Percentiles rank a stretch among this genome's conserved stretches.
phyloP scores from a whole-genome alignment of 2,329 filamentous ascomycete genomes.

The Dactylellina sp. region DNA sequence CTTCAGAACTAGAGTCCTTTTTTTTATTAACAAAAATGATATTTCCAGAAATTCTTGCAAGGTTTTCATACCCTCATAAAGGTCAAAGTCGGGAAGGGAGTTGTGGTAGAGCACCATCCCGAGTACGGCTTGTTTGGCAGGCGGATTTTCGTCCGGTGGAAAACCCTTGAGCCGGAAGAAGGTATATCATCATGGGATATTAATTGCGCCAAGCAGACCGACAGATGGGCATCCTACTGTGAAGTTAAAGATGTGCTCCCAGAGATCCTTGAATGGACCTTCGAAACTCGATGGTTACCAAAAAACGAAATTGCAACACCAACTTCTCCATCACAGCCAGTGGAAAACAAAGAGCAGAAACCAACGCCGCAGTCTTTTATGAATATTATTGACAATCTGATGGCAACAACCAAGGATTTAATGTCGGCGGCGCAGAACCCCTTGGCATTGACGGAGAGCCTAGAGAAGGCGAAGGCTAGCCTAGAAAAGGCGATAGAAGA shows the following conservation, averaged over 20 bases:
- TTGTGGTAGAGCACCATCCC: conserved; percentile 35
- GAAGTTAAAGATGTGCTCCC: conserved; percentile 44
- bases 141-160: conserved; percentile 41
- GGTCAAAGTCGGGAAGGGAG: conserved; percentile 30
- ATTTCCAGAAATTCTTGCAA: conserved; percentile 19
- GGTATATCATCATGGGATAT: conserved; percentile 46
- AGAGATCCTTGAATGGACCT: conserved; percentile 38
- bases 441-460: conserved; percentile 2
- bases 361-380: conserved; percentile 14
- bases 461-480: background rate
- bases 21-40: too few relatives aligned
- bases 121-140: conserved; percentile 24
- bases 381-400: conserved; percentile 24
- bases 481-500: background rate
- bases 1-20: too few relatives aligned
- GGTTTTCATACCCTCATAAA: conserved; percentile 23
- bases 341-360: background rate
- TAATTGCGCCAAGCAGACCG: conserved; percentile 35
- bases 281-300: conserved; percentile 24
- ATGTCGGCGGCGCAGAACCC: conserved; percentile 24
- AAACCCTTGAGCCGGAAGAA: conserved; percentile 33
- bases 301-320: background rate
- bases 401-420: conserved; percentile 29
- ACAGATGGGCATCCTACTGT: conserved; percentile 32
- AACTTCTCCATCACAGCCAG: background rate